phyloP scores from a whole-genome alignment of 2,329 filamentous ascomycete genomes.

The Fusarium secorum region DNA sequence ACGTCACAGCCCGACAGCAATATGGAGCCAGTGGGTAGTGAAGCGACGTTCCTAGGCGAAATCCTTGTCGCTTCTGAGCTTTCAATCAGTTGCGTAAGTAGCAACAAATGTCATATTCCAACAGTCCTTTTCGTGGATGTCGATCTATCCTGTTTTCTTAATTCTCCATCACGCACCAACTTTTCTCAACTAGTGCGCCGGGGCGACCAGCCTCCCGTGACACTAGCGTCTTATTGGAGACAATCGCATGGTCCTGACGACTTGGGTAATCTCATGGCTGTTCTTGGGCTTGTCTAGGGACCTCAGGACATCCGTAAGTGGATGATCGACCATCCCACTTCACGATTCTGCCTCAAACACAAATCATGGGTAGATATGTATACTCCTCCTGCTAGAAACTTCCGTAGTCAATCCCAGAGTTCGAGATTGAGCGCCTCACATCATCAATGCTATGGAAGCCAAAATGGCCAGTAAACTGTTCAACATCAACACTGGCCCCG shows the following conservation, averaged over 20 bases:
- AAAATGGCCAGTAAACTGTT: background rate
- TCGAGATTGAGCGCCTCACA: background rate
- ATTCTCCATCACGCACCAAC: slow-evolving; percentile 23
- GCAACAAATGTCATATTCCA: slow-evolving; percentile 11
- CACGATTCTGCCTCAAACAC: slow-evolving; percentile 19
- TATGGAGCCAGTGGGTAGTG: background rate
- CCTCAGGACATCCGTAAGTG: slow-evolving; percentile 9
- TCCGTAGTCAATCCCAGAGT: background rate
- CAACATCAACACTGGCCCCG: background rate
- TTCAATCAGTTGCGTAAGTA: slow-evolving; percentile 6
- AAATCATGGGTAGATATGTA: slow-evolving; percentile 5
- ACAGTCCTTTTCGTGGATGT: slow-evolving; percentile 22
- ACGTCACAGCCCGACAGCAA: background rate
- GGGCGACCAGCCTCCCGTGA: slow-evolving; percentile 40
- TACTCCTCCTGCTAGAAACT: background rate
- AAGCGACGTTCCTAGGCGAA: background rate
- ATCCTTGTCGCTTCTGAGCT: background rate
- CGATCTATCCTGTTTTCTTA: slow-evolving; percentile 35
- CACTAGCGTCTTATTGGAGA: slow-evolving; percentile 39
- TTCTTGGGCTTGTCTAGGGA: slow-evolving; percentile 21
- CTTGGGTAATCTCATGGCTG: slow-evolving; percentile 27
- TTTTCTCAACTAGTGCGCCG: slow-evolving; percentile 23
- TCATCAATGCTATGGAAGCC: background rate
- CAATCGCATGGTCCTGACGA: slow-evolving; percentile 13
- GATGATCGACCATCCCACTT: slow-evolving; percentile 30